Evolutionary conservation across 2,329 filamentous ascomycete genomes (phyloP), one percentile per base, ranked within the genome.

Genomic region (Colletotrichum limetticola): DNA sequence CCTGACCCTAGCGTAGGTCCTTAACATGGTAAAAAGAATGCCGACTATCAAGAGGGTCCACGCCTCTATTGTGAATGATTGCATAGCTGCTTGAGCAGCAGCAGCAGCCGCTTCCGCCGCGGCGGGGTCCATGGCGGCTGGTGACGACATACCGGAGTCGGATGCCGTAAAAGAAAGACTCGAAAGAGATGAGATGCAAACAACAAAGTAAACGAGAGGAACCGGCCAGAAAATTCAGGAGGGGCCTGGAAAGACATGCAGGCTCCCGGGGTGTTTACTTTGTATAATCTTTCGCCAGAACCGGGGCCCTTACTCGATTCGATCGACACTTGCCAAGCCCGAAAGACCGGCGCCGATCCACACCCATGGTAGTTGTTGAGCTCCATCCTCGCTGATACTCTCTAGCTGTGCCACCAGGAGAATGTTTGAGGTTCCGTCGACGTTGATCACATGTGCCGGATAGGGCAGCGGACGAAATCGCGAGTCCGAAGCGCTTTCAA

Each of bases 221-320:
- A n/a, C 16, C 16, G 8, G 16, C 42, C 42, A 49, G 7, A 49
- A 19, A 2, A 9, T 4, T n/a, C 42, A 49, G 42, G 42, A 49
- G 42, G 8, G 19, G 8, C 42, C 19, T 1, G 6, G 42, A 9
- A 8, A 49, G 42, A 19, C 19, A n/a, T 49, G 42, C 42, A 49
- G 19, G 7, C 22, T 49, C 42, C 42, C 42, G 42, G 42, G 42
- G 19, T 9, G 3, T 8, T 19, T 49, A n/a, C 42, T 49, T 49
- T 49, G 42, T 49, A 49, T 49, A 49, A 22, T 49, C 19, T 49
- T 19, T 49, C 8, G 19, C 19, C 42, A 49, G 19, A 49, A 14
- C 37, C 16, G 19, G 19, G 11, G 42, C 82, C 32, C 57, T 52
- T n/a, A 32, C 19, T 49, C 19, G 7, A 49, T 53, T 59, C 37